Conservation (phyloP, 257 asterid species). For the Fraxinus anomala region DNA sequence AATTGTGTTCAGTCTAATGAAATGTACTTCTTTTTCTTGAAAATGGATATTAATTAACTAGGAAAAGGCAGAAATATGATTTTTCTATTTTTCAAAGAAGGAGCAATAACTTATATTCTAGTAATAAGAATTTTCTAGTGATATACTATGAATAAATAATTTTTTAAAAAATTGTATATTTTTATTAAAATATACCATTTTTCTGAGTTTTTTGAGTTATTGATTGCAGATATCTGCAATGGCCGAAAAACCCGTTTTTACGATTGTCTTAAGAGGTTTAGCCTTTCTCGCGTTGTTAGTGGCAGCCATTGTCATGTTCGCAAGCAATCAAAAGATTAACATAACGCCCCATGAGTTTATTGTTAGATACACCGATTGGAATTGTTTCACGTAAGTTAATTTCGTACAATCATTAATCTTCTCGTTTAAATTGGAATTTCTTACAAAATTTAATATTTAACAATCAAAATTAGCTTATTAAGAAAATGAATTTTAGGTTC, state of each 20-base stretch:
- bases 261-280: constrained; percentile 14
- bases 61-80: too few species aligned
- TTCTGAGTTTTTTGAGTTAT: neutral
- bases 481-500: constrained; percentile 19
- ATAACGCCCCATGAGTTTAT: neutral
- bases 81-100: too few species aligned
- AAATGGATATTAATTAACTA: too few species aligned
- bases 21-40: too few species aligned
- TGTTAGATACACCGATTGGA: constrained; percentile 24
- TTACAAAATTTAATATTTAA: neutral
- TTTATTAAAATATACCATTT: too few species aligned
- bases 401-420: too few species aligned
- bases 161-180: too few species aligned
- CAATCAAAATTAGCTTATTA: neutral
- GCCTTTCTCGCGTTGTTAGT: neutral
- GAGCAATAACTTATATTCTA: too few species aligned
- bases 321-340: constrained; percentile 18
- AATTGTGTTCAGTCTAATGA: too few species aligned
- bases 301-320: constrained; percentile 29
- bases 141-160: too few species aligned
- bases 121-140: too few species aligned
- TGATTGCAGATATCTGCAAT: neutral
- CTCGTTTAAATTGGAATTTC: neutral
- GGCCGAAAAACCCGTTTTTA: constrained; percentile 1
- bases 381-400: constrained; percentile 31